Conservation (phyloP, 257 asterid genomes). For the Ballota nigra region DNA sequence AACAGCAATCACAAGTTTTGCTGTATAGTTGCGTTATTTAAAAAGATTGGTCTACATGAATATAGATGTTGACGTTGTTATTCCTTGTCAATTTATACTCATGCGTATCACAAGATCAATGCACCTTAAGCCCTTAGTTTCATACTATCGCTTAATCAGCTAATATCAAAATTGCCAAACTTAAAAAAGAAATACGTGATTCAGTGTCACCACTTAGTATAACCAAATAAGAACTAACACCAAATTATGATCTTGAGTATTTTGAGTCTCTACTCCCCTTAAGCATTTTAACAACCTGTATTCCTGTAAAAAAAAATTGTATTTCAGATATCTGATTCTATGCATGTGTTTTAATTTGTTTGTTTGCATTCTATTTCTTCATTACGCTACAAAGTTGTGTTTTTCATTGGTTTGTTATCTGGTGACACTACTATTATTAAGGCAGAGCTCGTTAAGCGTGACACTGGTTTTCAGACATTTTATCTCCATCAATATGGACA, state of each 20-base stretch:
- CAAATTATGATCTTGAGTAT: neutral
- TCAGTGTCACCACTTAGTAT: neutral
- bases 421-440: neutral
- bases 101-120: conserved; percentile 1
- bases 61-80: neutral
- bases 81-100: neutral
- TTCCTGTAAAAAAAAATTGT: no score
- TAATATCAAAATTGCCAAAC: neutral
- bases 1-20: neutral
- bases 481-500: neutral
- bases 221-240: neutral
- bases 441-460: neutral
- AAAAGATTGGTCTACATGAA: neutral
- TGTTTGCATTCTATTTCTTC: neutral
- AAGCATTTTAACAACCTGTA: neutral
- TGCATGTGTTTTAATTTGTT: neutral
- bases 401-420: neutral
- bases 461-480: neutral
- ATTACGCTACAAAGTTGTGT: neutral
- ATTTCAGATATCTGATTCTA: neutral
- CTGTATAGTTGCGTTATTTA: neutral
- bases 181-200: neutral
- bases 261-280: neutral
- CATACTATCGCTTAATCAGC: neutral
- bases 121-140: conserved; percentile 13